Evolutionary conservation across 202 grass and related monocot species (phyloP).

Genomic region (Hordeum pubiflorum): DNA sequence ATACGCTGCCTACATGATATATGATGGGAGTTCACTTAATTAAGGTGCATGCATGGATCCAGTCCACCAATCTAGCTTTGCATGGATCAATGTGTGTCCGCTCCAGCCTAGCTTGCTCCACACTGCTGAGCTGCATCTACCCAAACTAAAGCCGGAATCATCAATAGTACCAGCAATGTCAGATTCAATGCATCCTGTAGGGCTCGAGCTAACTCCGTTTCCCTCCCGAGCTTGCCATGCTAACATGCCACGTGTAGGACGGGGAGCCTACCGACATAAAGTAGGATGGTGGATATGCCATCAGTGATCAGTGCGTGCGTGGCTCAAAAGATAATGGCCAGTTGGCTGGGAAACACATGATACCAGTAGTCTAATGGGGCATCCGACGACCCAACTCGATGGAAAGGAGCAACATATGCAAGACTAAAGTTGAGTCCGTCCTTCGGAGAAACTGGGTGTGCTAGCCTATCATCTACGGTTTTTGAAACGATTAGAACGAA

Average conservation of each 20-base stretch:
- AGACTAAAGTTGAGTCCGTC: background rate
- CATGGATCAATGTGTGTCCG: conserved; percentile 25
- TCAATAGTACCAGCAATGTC: conserved; percentile 16
- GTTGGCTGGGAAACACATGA: background rate
- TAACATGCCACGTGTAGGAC: conserved; percentile 7
- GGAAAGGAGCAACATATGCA: background rate
- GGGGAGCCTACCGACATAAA: background rate
- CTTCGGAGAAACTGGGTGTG: background rate
- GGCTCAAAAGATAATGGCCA: background rate
- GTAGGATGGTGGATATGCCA: background rate
- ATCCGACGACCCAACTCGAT: conserved; percentile 4
- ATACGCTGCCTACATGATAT: background rate
- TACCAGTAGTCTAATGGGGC: background rate
- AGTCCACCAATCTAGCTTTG: background rate
- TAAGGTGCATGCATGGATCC: conserved; percentile 26
- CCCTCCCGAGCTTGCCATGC: background rate
- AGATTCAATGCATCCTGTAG: conserved; percentile 36
- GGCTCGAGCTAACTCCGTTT: conserved; percentile 27
- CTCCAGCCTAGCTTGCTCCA: conserved; percentile 26
- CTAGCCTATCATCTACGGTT: background rate
- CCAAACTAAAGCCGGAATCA: conserved; percentile 24
- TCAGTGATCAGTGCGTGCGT: background rate
- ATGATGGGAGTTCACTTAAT: conserved; percentile 13
- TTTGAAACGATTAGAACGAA: background rate
- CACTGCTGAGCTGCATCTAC: conserved; percentile 20